Evolutionary conservation across 192 early-diverging fungal species (phyloP).

Genomic region (Umbelopsis vinacea): DNA sequence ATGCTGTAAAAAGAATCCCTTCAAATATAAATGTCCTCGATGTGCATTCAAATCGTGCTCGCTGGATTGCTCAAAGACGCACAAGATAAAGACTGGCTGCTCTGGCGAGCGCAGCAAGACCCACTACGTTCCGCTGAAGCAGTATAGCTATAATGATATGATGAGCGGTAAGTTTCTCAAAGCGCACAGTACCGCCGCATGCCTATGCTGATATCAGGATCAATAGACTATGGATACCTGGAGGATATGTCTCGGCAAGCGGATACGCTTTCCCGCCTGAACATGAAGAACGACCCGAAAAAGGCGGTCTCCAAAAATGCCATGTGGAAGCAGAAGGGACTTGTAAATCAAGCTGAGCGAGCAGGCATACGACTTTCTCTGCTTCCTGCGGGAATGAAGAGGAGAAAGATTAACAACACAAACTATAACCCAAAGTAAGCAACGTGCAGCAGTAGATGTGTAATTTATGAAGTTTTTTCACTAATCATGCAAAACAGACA

Average conservation of each 20-base stretch:
- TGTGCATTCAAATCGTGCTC: constrained; percentile 69
- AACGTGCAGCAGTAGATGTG: background rate
- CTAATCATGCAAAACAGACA: constrained; percentile 29
- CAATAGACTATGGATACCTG: constrained; percentile 67
- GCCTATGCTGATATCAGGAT: background rate
- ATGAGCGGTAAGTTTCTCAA: constrained; percentile 61
- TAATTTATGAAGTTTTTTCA: background rate
- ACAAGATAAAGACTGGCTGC: constrained; percentile 63
- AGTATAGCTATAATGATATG: constrained; percentile 67
- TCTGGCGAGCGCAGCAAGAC: constrained; percentile 67
- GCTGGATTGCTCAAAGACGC: constrained; percentile 64
- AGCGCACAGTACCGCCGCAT: too few relatives aligned
- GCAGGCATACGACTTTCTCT: constrained; percentile 45
- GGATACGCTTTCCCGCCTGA: constrained; percentile 53
- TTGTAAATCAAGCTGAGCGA: constrained; percentile 46
- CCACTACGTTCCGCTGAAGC: constrained; percentile 59
- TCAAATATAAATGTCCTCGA: constrained; percentile 76
- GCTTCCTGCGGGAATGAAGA: constrained; percentile 60
- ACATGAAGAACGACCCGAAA: constrained; percentile 33
- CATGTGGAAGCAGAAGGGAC: background rate
- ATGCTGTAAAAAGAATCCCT: constrained; percentile 4
- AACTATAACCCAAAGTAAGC: constrained; percentile 56
- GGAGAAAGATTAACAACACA: constrained; percentile 55
- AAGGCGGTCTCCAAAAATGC: background rate
- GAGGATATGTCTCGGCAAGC: constrained; percentile 65